phyloP scores from a whole-genome alignment of 495 filamentous ascomycete species.

The Glarea lozoyensis region DNA sequence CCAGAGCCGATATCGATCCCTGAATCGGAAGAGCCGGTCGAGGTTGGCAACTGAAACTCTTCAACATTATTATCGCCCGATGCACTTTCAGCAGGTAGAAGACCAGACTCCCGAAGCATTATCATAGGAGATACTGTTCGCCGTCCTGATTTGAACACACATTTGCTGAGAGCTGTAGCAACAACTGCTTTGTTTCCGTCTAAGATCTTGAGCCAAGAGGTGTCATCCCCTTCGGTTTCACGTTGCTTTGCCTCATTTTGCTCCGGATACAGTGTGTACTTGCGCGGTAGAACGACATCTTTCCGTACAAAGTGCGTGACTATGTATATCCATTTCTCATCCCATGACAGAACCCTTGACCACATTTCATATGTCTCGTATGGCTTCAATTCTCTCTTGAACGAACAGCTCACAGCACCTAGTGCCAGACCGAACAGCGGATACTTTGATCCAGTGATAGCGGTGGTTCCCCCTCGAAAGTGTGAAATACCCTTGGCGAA shows the following conservation, averaged over 20 bases:
- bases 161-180: slow-evolving; percentile 74
- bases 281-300: slow-evolving; percentile 41
- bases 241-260: slow-evolving; percentile 15
- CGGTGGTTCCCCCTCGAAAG: too few relatives aligned
- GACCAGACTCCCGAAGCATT: too few relatives aligned
- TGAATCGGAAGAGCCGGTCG: slow-evolving; percentile 24
- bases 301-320: slow-evolving; percentile 60
- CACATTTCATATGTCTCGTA: slow-evolving; percentile 59
- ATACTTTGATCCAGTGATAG: too few relatives aligned
- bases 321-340: slow-evolving; percentile 75
- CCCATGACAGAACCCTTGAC: slow-evolving; percentile 61
- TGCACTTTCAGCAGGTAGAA: too few relatives aligned
- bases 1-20: slow-evolving; percentile 6
- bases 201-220: too few relatives aligned
- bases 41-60: too few relatives aligned
- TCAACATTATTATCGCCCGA: too few relatives aligned
- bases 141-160: slow-evolving; percentile 85
- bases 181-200: slow-evolving; percentile 48
- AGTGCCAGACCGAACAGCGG: slow-evolving; percentile 29
- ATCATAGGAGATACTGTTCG: slow-evolving; percentile 77
- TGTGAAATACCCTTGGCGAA: not conserved
- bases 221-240: slow-evolving; percentile 27
- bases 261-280: slow-evolving; percentile 33
- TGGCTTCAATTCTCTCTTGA: slow-evolving; percentile 60
- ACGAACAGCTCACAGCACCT: slow-evolving; percentile 56